Evolutionary conservation across 2,329 filamentous ascomycete genomes (phyloP).

Genomic region (Verticillium tricorpus): DNA sequence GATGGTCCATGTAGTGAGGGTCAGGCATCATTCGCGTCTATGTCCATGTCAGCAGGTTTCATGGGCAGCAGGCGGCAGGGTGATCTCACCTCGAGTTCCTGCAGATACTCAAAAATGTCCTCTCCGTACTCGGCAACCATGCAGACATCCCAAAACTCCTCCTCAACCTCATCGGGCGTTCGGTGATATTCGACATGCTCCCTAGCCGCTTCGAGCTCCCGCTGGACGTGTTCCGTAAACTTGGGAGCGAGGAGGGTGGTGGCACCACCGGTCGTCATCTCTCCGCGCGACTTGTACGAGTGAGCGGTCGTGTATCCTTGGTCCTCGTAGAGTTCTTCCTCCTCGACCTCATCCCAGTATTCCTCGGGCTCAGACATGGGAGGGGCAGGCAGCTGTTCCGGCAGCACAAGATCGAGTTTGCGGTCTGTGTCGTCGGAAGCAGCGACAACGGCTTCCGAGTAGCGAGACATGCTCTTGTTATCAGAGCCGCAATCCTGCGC

Average conservation of each 20-base stretch:
- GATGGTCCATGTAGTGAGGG: conserved; percentile 92
- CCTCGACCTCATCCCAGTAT: conserved; percentile 76
- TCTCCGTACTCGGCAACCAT: conserved; percentile 98
- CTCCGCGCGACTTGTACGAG: conserved; percentile 70
- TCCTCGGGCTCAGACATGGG: conserved; percentile 49
- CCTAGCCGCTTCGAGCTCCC: conserved; percentile 66
- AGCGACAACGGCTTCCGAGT: not conserved
- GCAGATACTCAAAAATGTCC: conserved; percentile 94
- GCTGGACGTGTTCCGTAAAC: conserved; percentile 61
- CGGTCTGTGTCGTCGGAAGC: not conserved
- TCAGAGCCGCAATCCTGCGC: not conserved
- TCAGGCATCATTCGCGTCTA: conserved; percentile 80
- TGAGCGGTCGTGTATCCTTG: conserved; percentile 75
- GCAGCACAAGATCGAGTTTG: not conserved
- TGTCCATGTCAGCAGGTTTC: conserved; percentile 18
- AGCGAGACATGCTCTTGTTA: not conserved
- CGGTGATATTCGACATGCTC: conserved; percentile 62
- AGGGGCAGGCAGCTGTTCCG: conserved; percentile 8
- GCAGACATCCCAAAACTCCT: conserved; percentile 88
- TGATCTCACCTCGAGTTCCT: conserved; percentile 69
- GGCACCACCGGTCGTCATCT: conserved; percentile 46
- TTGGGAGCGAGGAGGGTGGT: conserved; percentile 67
- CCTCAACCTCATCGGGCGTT: conserved; percentile 72
- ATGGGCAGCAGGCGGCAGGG: conserved; percentile 8
- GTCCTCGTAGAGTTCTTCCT: conserved; percentile 51